Percentiles rank a stretch among this genome's conserved stretches.
Evolutionary conservation across 2,329 filamentous ascomycete species (phyloP).

Genomic region (Pestalotiopsis sp.): DNA sequence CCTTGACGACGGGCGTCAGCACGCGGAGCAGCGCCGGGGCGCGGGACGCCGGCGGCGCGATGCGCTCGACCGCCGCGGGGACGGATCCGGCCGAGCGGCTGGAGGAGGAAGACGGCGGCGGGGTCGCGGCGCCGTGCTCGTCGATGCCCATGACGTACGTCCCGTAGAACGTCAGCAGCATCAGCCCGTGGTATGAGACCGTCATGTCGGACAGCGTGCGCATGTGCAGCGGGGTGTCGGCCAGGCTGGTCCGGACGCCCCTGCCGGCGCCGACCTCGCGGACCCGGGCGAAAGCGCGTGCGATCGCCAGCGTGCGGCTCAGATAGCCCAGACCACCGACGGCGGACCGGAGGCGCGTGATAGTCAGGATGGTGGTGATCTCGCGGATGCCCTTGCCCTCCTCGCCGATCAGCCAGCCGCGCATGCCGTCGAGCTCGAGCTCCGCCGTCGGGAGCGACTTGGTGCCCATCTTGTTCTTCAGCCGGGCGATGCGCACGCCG

Average conservation of each 20-base stretch:
- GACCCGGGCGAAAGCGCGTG: conserved; percentile 50
- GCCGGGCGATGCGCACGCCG: conserved; percentile 57
- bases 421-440: conserved; percentile 53
- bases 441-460: conserved; percentile 64
- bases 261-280: conserved; percentile 41
- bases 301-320: conserved; percentile 48
- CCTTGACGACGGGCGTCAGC: conserved; percentile 63
- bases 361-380: conserved; percentile 62
- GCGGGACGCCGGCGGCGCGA: conserved; percentile 15
- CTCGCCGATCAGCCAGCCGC: conserved; percentile 57
- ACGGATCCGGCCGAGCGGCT: background rate
- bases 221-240: conserved; percentile 46
- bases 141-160: conserved; percentile 45
- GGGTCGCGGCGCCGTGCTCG: conserved; percentile 13
- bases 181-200: conserved; percentile 43
- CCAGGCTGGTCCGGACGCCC: conserved; percentile 36
- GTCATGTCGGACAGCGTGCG: conserved; percentile 47
- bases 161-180: conserved; percentile 28
- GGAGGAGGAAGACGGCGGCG: background rate
- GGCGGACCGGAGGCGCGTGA: conserved; percentile 52
- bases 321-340: conserved; percentile 42
- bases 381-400: conserved; percentile 61
- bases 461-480: conserved; percentile 68
- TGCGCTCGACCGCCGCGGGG: conserved; percentile 1
- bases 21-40: conserved; percentile 50